Evolutionary conservation across 2,329 filamentous ascomycete species (phyloP).

Genomic region (Furcasterigmium furcatum): DNA sequence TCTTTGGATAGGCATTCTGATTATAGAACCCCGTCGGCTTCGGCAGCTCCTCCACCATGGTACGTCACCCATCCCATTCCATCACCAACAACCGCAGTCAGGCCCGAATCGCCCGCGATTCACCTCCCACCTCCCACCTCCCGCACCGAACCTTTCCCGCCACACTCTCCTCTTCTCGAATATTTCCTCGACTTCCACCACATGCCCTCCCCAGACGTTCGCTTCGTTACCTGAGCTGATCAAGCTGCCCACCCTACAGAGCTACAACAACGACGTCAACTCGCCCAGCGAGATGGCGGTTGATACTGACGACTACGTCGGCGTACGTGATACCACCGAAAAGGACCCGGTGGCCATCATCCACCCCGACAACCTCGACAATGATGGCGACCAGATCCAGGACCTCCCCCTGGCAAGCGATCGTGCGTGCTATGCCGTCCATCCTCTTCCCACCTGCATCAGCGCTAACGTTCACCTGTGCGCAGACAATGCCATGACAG

Average conservation of each 20-base stretch:
- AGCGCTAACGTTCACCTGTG: slow-evolving; percentile 18
- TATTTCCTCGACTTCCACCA: too few relatives aligned
- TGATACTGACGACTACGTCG: slow-evolving; percentile 52
- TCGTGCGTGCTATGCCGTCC: slow-evolving; percentile 34
- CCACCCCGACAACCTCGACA: slow-evolving; percentile 48
- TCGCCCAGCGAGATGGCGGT: slow-evolving; percentile 56
- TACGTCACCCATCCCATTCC: neutral
- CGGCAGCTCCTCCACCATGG: neutral
- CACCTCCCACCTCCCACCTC: too few relatives aligned
- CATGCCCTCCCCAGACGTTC: too few relatives aligned
- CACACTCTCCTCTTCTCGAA: too few relatives aligned
- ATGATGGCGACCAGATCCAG: slow-evolving; percentile 43
- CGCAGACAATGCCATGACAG: slow-evolving; percentile 80
- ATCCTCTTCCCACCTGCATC: neutral
- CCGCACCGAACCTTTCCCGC: too few relatives aligned
- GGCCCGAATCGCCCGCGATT: too few relatives aligned
- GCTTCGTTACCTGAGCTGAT: slow-evolving; percentile 3
- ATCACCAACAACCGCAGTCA: too few relatives aligned
- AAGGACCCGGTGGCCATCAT: slow-evolving; percentile 52
- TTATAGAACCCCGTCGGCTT: too few relatives aligned
- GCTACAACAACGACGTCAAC: slow-evolving; percentile 46
- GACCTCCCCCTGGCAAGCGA: slow-evolving; percentile 49
- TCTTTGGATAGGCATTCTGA: too few relatives aligned
- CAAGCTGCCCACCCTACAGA: slow-evolving; percentile 32
- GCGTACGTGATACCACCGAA: slow-evolving; percentile 44